These are phyloP conservation scores for Sanguinoderma infundibulare DNA, from an alignment of 1,284 basidiomycete genomes.

Conservation along the genomic window DNA sequence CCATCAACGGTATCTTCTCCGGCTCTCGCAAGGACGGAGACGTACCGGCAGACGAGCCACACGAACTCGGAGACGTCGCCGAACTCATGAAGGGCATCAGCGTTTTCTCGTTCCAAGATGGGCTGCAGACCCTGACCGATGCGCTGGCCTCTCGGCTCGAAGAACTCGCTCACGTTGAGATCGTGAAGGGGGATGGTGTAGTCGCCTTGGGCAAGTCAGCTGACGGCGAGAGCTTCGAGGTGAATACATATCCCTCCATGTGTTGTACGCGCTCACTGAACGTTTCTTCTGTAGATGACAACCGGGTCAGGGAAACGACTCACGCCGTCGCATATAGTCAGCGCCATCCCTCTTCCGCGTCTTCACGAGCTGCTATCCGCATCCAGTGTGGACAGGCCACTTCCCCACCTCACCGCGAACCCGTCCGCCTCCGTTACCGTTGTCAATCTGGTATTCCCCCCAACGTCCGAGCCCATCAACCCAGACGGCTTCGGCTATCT, in stretches of 20 bases:
- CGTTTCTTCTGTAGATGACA: slow-evolving; percentile 41
- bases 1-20: slow-evolving; percentile 42
- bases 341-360: slow-evolving; percentile 72
- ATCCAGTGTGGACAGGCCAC: slow-evolving; percentile 28
- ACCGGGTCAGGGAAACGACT: slow-evolving; percentile 45
- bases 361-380: slow-evolving; percentile 56
- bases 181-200: slow-evolving; percentile 52
- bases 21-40: slow-evolving; percentile 19
- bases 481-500: slow-evolving; percentile 94
- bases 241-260: slow-evolving; percentile 4
- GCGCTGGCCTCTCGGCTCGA: slow-evolving; percentile 57
- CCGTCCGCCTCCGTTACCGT: slow-evolving; percentile 72
- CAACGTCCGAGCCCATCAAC: slow-evolving; percentile 57
- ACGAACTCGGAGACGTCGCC: slow-evolving; percentile 58
- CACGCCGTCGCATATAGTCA: slow-evolving; percentile 61
- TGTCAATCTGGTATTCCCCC: slow-evolving; percentile 75
- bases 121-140: slow-evolving; percentile 72
- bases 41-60: slow-evolving; percentile 36
- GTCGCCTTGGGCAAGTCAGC: slow-evolving; percentile 40
- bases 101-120: slow-evolving; percentile 83
- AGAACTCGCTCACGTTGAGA: slow-evolving; percentile 56
- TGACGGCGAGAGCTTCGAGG: slow-evolving; percentile 47
- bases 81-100: slow-evolving; percentile 62
- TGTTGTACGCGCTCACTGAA: not conserved
- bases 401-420: slow-evolving; percentile 56